These are phyloP conservation scores for Cetradonia linearis DNA, from an alignment of 495 filamentous ascomycete genomes.

Conservation along the genomic window DNA sequence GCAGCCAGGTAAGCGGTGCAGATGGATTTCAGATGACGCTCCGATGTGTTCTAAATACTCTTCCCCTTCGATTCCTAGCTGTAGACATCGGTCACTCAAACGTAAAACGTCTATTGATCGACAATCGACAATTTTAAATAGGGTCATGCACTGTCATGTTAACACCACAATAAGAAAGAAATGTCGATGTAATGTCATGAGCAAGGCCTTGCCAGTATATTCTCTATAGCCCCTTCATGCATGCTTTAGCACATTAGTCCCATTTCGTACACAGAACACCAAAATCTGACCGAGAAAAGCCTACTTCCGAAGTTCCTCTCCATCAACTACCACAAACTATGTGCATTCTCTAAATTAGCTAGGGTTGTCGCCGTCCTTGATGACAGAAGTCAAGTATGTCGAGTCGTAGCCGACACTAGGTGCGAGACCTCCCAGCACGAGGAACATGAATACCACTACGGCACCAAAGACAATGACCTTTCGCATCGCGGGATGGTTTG, in stretches of 20 bases:
- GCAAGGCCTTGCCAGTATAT: not conserved
- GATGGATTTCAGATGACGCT: no score
- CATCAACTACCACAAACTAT: no score
- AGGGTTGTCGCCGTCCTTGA: slow-evolving; percentile 12
- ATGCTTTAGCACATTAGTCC: not conserved
- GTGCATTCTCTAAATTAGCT: not conserved
- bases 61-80: not conserved
- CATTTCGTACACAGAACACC: not conserved
- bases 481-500: slow-evolving; percentile 59
- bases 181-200: not conserved
- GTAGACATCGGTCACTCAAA: not conserved
- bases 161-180: not conserved
- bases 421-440: slow-evolving; percentile 55
- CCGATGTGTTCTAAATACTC: not conserved
- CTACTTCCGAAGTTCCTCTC: not conserved
- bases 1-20: no score
- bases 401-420: slow-evolving; percentile 28
- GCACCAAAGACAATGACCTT: slow-evolving; percentile 60
- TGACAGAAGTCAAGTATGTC: slow-evolving; percentile 10
- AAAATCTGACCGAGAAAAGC: not conserved
- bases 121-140: no score
- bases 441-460: slow-evolving; percentile 52
- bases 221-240: not conserved
- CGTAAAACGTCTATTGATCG: not conserved
- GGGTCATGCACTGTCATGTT: not conserved